Percentiles rank a stretch among this genome's conserved stretches.
Evolutionary conservation across 805 yeast genomes (phyloP).

Genomic region (Candida loeiensis): DNA sequence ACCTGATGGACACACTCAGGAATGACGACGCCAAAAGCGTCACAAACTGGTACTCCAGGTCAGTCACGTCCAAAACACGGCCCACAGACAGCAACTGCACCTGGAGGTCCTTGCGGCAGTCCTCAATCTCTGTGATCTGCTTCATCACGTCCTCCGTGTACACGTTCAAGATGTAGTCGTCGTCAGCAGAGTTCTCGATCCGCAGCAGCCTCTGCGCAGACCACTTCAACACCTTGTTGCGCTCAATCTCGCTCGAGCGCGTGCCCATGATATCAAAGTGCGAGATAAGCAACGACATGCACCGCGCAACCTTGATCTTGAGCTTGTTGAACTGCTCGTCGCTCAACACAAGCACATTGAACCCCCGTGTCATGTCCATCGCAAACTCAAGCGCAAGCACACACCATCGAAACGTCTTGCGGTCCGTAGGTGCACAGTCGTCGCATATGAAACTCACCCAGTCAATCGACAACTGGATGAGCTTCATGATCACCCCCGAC

Average conservation of each 20-base stretch:
- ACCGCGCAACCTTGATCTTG: conserved; percentile 83
- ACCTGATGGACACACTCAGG: conserved; percentile 85
- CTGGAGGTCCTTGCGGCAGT: conserved; percentile 42
- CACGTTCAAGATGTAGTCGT: conserved; percentile 39
- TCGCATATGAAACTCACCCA: conserved; percentile 94
- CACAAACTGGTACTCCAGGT: conserved; percentile 82
- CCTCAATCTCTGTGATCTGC: conserved; percentile 63
- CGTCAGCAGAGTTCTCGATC: conserved; percentile 42
- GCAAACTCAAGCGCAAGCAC: conserved; percentile 94
- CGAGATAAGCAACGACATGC: conserved; percentile 88
- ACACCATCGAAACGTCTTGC: conserved; percentile 92
- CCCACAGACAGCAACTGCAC: conserved; percentile 58
- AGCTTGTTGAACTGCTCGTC: conserved; percentile 71
- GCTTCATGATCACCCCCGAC: conserved; percentile 63
- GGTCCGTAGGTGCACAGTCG: conserved; percentile 90
- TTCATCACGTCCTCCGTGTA: conserved; percentile 67
- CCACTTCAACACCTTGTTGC: conserved; percentile 52
- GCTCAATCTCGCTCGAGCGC: conserved; percentile 69
- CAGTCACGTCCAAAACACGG: conserved; percentile 82
- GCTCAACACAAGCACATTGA: conserved; percentile 75
- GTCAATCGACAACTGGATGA: conserved; percentile 73
- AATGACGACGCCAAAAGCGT: conserved; percentile 84
- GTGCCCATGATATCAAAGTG: conserved; percentile 99
- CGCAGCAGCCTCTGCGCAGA: conserved; percentile 48
- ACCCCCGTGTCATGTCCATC: conserved; percentile 89